These are phyloP conservation scores for Blastobotrys petasosporus DNA, from an alignment of 1,139 yeast genomes.

Conservation along the genomic window DNA sequence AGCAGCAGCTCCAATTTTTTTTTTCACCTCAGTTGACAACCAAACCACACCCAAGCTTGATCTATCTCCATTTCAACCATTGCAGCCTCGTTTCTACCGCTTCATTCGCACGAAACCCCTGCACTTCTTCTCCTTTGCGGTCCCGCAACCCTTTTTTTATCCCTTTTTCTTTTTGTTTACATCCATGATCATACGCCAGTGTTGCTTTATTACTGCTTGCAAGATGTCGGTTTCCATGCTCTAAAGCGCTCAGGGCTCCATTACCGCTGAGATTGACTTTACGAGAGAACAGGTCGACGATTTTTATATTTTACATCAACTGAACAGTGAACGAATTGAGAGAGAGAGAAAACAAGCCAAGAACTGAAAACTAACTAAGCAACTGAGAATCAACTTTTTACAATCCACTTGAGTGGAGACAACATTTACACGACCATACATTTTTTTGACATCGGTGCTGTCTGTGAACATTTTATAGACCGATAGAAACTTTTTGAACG, in stretches of 20 bases:
- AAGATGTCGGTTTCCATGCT: constrained; percentile 8
- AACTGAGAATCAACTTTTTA: not conserved
- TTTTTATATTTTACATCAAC: not conserved
- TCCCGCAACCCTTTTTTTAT: no score
- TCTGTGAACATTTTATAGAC: no score
- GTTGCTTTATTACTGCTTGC: not conserved
- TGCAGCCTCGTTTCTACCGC: no score
- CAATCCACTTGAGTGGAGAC: no score
- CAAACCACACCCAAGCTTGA: not conserved
- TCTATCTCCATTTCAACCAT: no score
- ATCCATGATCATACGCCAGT: constrained; percentile 7
- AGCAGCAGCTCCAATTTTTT: not conserved
- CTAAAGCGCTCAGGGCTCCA: constrained; percentile 1
- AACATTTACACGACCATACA: no score
- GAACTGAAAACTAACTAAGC: not conserved
- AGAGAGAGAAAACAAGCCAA: not conserved
- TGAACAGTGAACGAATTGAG: not conserved
- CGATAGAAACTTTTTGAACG: not conserved
- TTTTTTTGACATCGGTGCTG: no score
- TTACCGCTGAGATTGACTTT: no score
- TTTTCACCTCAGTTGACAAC: not conserved
- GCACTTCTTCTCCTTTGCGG: no score
- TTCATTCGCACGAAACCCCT: no score
- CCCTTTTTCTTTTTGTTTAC: not conserved
- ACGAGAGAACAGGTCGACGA: not conserved